A percentile compares a stretch with the other conserved stretches of the same genome.
Conservation (phyloP, 345 rosid species). For the Diplotaxis tenuifolia region DNA sequence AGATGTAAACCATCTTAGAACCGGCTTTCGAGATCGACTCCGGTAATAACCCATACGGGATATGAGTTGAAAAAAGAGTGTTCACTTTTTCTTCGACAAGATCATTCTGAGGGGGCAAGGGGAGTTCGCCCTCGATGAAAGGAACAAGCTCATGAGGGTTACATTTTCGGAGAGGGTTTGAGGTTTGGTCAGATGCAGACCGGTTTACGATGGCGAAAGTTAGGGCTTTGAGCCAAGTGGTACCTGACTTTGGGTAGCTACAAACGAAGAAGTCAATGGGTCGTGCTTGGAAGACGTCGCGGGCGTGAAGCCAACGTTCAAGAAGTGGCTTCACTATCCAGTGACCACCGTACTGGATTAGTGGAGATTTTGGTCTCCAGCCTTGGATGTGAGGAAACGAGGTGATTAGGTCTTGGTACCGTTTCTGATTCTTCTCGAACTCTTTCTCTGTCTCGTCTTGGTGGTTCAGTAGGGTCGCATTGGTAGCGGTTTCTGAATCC, state of each 20-base stretch:
- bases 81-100: not conserved
- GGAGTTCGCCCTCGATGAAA: not conserved
- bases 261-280: not conserved
- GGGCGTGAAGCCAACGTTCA: not conserved
- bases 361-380: not conserved
- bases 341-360: not conserved
- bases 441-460: not conserved
- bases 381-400: not conserved
- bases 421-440: not conserved
- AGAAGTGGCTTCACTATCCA: not conserved
- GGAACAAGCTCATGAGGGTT: constrained; percentile 6
- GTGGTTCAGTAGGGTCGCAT: not conserved
- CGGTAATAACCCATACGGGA: not conserved
- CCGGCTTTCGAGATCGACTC: not conserved
- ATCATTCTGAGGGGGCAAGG: not conserved
- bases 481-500: not conserved
- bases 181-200: not conserved
- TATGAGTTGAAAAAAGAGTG: constrained; percentile 3
- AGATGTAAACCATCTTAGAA: constrained; percentile 6
- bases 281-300: not conserved
- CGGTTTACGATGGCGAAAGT: not conserved
- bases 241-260: constrained; percentile 2
- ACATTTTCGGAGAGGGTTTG: not conserved
- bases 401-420: not conserved
- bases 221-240: not conserved